A percentile compares a stretch with the other conserved stretches of the same genome.
phyloP scores from a whole-genome alignment of 257 asterid species.

The Capsicum baccatum region DNA sequence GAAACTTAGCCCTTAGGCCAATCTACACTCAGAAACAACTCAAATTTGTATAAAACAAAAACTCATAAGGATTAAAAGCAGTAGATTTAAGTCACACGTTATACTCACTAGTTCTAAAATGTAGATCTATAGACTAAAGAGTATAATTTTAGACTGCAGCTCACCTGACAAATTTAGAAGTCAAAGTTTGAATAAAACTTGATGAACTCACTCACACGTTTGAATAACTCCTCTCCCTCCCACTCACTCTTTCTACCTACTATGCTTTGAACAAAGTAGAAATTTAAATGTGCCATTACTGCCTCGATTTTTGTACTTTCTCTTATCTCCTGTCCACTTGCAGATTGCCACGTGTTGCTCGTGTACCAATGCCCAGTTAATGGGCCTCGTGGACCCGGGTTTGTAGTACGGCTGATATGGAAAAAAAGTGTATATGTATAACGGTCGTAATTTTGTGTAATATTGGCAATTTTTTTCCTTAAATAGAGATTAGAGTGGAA shows the following conservation, averaged over 20 bases:
- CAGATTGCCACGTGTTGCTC: background rate
- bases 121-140: background rate
- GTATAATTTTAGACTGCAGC: background rate
- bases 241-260: background rate
- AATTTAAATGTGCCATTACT: slow-evolving; percentile 23
- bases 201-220: background rate
- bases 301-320: background rate
- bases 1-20: too few relatives aligned
- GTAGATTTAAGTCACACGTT: background rate
- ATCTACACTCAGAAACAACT: too few relatives aligned
- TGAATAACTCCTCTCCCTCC: background rate
- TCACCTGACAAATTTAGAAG: background rate
- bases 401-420: background rate
- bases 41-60: background rate
- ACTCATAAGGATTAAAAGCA: background rate
- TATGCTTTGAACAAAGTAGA: background rate
- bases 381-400: slow-evolving; percentile 16
- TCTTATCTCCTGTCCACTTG: background rate
- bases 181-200: background rate
- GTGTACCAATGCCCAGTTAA: background rate
- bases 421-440: background rate
- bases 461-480: background rate
- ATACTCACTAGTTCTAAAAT: background rate
- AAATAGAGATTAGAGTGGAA: background rate
- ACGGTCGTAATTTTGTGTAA: slow-evolving; percentile 23